Evolutionary conservation across 2,329 filamentous ascomycete species (phyloP), one percentile per base, ranked within the genome.

Genomic region (Aureobasidium sp.): DNA sequence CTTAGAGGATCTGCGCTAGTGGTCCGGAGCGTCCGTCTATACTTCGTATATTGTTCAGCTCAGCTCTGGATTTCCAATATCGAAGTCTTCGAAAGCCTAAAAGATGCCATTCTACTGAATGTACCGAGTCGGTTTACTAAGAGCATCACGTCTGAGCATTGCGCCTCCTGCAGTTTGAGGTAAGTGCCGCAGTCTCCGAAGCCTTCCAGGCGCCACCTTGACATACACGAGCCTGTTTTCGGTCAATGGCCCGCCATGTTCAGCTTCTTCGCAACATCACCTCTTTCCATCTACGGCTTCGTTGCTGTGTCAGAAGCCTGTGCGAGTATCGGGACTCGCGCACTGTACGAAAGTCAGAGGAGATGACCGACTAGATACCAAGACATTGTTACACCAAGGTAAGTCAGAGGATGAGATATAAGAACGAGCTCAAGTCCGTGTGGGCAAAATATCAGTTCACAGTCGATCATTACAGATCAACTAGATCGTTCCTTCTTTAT

Each of bases 11-110:
- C 50, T 32, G 25, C 37, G 27, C 50, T 54, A 54, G 50, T 54
- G 50, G 37, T 42, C 10, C 50, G 50, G 50, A 54, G 50, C 50
- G 50, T 54, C 50, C 50, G 50, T 54, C 37, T 54, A 0, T n/a
- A 52, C 34, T 52, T 52, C 48, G 48, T 52, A 52, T 21, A 42
- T 54, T 54, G 50, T 54, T 54, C 50, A 54, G 50, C 50, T 54
- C 50, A 54, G 50, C 50, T 54, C 50, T 54, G 37, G 50, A 42
- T 15, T 42, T 29, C 8, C 50, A 54, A 54, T 42, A 32, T 10
- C 13, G 50, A 32, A 15, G 25, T 37, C 49, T 42, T 32, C 13
- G 25, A 16, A 29, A 10, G 50, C 27, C 21, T 54, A 15, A 36
- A 42, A 9, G 6, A 13, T 21, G 37, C 16, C 8, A 30, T 32